A percentile compares a stretch with the other conserved stretches of the same genome.
phyloP scores from a whole-genome alignment of 768 basidiomycete genomes.

The Psilocybe subaeruginosa region DNA sequence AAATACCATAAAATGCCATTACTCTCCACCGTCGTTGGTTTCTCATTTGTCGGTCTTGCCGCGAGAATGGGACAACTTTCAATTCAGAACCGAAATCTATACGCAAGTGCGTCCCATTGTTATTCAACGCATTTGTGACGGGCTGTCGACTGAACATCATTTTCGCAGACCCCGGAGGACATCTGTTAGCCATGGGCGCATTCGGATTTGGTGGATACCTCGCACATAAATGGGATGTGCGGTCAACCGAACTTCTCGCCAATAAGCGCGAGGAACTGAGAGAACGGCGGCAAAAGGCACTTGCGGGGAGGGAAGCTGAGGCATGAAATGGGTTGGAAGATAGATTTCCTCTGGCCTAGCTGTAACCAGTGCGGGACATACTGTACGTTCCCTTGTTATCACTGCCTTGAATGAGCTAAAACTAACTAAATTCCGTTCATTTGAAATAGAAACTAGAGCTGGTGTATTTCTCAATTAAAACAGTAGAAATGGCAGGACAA shows the following conservation, averaged over 20 bases:
- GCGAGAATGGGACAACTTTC: slow-evolving; percentile 86
- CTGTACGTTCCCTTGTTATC: slow-evolving; percentile 2
- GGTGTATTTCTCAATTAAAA: neutral
- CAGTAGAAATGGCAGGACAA: slow-evolving; percentile 4
- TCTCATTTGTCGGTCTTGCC: slow-evolving; percentile 81
- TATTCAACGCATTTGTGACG: neutral
- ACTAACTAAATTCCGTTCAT: neutral
- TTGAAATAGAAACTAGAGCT: slow-evolving; percentile 6
- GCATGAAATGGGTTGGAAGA: neutral
- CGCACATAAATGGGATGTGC: slow-evolving; percentile 67
- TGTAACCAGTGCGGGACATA: slow-evolving; percentile 11
- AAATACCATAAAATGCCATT: slow-evolving; percentile 55
- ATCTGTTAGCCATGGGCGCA: slow-evolving; percentile 65
- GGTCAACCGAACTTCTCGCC: slow-evolving; percentile 62
- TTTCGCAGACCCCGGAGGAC: slow-evolving; percentile 68
- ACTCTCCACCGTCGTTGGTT: slow-evolving; percentile 72
- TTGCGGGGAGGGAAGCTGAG: slow-evolving; percentile 22
- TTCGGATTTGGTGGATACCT: slow-evolving; percentile 81
- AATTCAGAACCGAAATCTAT: slow-evolving; percentile 78
- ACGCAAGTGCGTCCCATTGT: slow-evolving; percentile 65
- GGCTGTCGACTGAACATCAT: neutral
- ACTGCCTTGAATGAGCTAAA: neutral
- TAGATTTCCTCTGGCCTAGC: slow-evolving; percentile 3
- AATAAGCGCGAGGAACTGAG: slow-evolving; percentile 65
- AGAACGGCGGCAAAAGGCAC: slow-evolving; percentile 47